Conservation (phyloP, 345 rosid genomes). For the Hibiscus mutabilis region DNA sequence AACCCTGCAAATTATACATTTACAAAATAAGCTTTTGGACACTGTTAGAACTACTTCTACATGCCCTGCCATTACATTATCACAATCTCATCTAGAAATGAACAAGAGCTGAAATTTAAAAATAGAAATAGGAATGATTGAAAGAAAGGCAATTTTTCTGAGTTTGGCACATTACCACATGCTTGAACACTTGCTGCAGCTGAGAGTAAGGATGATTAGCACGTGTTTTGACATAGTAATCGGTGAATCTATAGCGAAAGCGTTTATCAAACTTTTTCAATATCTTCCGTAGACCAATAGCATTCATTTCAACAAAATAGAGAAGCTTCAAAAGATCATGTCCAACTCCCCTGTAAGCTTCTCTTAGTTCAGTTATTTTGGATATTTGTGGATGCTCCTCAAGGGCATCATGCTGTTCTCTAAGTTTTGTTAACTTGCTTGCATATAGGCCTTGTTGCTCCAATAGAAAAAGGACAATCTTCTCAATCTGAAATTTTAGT, state of each 20-base stretch:
- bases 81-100: constrained; percentile 4
- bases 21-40: constrained; percentile 10
- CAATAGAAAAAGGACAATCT: constrained; percentile 83
- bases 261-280: constrained; percentile 96
- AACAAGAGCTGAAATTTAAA: neutral
- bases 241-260: constrained; percentile 83
- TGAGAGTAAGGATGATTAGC: constrained; percentile 98
- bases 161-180: constrained; percentile 63
- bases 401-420: constrained; percentile 64
- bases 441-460: constrained; percentile 93
- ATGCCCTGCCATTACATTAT: neutral
- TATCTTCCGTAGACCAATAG: constrained; percentile 89
- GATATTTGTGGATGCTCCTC: constrained; percentile 63
- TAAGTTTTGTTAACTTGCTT: constrained; percentile 54
- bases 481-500: constrained; percentile 59
- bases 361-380: constrained; percentile 54
- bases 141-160: constrained; percentile 13
- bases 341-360: constrained; percentile 73
- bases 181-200: constrained; percentile 98
- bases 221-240: constrained; percentile 90
- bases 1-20: constrained; percentile 48
- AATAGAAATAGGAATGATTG: constrained; percentile 5
- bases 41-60: neutral
- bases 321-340: constrained; percentile 77
- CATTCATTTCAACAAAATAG: constrained; percentile 79